A percentile compares a stretch with the other conserved stretches of the same genome.
Conservation (phyloP, 306 rosid species). For the Fagus crenata region DNA sequence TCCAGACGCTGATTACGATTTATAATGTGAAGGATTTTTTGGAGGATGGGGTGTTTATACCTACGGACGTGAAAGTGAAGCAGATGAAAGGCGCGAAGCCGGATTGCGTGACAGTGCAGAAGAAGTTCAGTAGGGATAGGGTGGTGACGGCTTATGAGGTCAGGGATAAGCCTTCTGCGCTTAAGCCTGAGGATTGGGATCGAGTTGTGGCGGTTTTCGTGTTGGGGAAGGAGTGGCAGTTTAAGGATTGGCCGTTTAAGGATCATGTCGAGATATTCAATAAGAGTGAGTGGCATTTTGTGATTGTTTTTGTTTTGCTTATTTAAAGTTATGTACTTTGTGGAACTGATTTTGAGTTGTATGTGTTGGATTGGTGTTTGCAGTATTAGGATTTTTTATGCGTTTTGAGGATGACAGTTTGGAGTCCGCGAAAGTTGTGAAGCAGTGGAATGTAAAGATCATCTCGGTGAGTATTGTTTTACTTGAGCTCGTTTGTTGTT, state of each 20-base stretch:
- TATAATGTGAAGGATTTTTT: constrained; percentile 89
- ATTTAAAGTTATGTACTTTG: neutral
- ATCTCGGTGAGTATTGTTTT: constrained; percentile 59
- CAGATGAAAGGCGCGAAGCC: constrained; percentile 91
- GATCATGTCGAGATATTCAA: constrained; percentile 69
- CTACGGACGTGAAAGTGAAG: constrained; percentile 89
- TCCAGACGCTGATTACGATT: constrained; percentile 83
- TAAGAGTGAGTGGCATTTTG: constrained; percentile 57
- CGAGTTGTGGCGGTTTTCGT: constrained; percentile 96
- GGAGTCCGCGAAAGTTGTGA: constrained; percentile 82
- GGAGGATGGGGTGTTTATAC: constrained; percentile 88
- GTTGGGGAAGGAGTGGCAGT: constrained; percentile 93
- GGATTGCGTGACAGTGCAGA: constrained; percentile 95
- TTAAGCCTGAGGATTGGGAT: constrained; percentile 94
- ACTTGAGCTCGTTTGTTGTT: constrained; percentile 13
- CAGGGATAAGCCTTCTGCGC: constrained; percentile 85
- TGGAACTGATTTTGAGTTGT: constrained; percentile 3
- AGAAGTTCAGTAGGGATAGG: constrained; percentile 97
- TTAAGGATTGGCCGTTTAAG: constrained; percentile 67
- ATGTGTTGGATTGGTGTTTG: constrained; percentile 2
- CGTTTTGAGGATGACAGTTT: constrained; percentile 77
- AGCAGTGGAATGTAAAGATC: constrained; percentile 98
- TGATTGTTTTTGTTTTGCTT: too few relatives aligned
- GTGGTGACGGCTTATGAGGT: constrained; percentile 96
- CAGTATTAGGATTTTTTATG: constrained; percentile 63